These are phyloP conservation scores for Ceratobasidium papillatum DNA, from an alignment of 1,284 basidiomycete species.

Conservation along the genomic window DNA sequence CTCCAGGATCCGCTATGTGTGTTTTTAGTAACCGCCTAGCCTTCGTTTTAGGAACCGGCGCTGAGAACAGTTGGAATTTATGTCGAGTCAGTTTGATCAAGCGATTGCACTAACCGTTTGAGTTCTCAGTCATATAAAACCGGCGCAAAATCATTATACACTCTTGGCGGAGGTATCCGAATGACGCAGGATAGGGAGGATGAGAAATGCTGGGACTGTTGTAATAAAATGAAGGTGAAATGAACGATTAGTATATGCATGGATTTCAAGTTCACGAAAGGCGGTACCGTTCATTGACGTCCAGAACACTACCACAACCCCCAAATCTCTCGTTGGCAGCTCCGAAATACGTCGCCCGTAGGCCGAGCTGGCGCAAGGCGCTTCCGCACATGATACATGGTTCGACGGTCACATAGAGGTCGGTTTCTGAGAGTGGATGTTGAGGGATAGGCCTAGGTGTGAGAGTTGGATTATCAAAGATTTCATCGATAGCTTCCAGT, in stretches of 20 bases:
- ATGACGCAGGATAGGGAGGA: slow-evolving; percentile 77
- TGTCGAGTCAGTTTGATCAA: no score
- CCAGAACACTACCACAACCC: slow-evolving; percentile 94
- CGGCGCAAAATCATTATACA: slow-evolving; percentile 94
- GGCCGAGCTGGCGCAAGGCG: slow-evolving; percentile 92
- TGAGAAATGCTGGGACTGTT: slow-evolving; percentile 72
- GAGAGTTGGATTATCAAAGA: slow-evolving; percentile 70
- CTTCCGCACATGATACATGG: slow-evolving; percentile 99
- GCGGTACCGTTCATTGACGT: slow-evolving; percentile 80
- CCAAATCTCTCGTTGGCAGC: slow-evolving; percentile 98
- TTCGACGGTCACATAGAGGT: slow-evolving; percentile 97
- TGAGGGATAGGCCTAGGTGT: slow-evolving; percentile 59
- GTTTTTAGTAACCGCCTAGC: slow-evolving; percentile 76
- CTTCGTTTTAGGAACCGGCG: slow-evolving; percentile 79
- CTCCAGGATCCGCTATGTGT: slow-evolving; percentile 57
- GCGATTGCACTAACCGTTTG: slow-evolving; percentile 70
- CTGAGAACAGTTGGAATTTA: slow-evolving; percentile 54
- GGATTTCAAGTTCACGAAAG: no score
- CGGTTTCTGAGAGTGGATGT: slow-evolving; percentile 80
- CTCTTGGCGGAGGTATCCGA: slow-evolving; percentile 89
- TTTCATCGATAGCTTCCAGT: slow-evolving; percentile 93
- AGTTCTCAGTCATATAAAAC: slow-evolving; percentile 96
- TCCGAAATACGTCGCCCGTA: slow-evolving; percentile 91
- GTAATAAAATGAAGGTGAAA: neutral
- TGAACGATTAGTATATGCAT: neutral